Evolutionary conservation across 2,329 filamentous ascomycete species (phyloP).

Genomic region (Sarocladiaceae sp.): DNA sequence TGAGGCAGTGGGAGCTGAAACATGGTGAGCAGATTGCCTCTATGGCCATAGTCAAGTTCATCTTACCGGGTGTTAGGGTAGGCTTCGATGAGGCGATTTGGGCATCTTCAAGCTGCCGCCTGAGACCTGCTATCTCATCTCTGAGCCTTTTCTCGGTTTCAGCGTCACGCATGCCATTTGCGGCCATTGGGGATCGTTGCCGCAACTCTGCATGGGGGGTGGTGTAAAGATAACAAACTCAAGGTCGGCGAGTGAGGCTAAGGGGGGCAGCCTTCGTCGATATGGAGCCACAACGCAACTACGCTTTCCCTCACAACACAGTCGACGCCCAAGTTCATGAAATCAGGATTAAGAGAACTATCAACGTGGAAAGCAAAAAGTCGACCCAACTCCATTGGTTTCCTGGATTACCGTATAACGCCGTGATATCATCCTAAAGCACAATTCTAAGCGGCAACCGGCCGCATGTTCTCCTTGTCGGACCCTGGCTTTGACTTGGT

Average conservation of each 20-base stretch:
- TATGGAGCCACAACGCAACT: too few species aligned
- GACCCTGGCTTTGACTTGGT: constrained; percentile 23
- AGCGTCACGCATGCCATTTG: constrained; percentile 12
- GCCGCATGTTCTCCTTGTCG: constrained; percentile 48
- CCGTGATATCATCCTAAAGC: not conserved
- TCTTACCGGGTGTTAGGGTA: not conserved
- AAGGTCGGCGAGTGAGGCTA: too few species aligned
- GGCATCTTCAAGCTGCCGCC: constrained; percentile 24
- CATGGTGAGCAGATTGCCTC: constrained; percentile 19
- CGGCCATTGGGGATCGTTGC: constrained; percentile 21
- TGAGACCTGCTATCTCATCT: constrained; percentile 51
- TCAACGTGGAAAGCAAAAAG: too few species aligned
- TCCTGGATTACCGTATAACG: not conserved
- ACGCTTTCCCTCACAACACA: too few species aligned
- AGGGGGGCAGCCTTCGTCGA: too few species aligned
- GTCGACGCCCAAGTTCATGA: too few species aligned
- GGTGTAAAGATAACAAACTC: too few species aligned
- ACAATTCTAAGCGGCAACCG: constrained; percentile 12
- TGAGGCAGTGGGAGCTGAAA: constrained; percentile 12
- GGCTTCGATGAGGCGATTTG: constrained; percentile 36
- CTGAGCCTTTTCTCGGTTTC: constrained; percentile 24
- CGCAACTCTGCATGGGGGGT: too few species aligned
- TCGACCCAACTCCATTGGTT: not conserved
- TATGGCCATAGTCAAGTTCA: not conserved
- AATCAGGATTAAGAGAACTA: too few species aligned